A percentile compares a stretch with the other conserved stretches of the same genome.
These are phyloP conservation scores for Aspergillus caelatus DNA, from an alignment of 2,329 filamentous ascomycete genomes.

Conservation along the genomic window DNA sequence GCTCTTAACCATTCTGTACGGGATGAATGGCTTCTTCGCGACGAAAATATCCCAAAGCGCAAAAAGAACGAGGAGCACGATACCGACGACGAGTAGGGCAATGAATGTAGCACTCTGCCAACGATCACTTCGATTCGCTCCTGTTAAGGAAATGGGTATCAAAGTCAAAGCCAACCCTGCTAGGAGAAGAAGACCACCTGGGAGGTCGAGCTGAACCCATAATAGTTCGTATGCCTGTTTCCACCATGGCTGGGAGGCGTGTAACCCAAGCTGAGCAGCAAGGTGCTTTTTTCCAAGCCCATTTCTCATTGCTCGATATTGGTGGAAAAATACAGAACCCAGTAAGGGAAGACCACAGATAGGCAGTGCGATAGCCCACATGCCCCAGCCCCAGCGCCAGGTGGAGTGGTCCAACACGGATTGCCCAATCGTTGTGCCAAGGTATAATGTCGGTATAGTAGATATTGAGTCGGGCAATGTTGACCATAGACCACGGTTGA, in stretches of 20 bases:
- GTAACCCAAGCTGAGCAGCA: background rate
- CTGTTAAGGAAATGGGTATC: conserved; percentile 43
- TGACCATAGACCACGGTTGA: conserved; percentile 63
- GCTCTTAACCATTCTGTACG: conserved; percentile 41
- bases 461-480: conserved; percentile 63
- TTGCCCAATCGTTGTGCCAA: conserved; percentile 52
- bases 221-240: conserved; percentile 24
- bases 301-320: conserved; percentile 24
- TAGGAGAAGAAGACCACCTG: conserved; percentile 37
- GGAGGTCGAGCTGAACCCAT: conserved; percentile 37
- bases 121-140: conserved; percentile 31
- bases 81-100: conserved; percentile 39
- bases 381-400: conserved; percentile 49
- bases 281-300: background rate
- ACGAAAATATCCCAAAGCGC: conserved; percentile 43
- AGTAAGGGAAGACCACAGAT: conserved; percentile 37
- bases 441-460: conserved; percentile 50
- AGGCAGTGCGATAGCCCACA: conserved; percentile 47
- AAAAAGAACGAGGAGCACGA: conserved; percentile 28
- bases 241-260: conserved; percentile 14
- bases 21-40: conserved; percentile 44
- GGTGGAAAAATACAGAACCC: conserved; percentile 37
- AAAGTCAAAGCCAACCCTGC: conserved; percentile 38
- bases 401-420: conserved; percentile 39
- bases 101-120: conserved; percentile 38